Evolutionary conservation across 495 filamentous ascomycete genomes (phyloP), one percentile per base, ranked within the genome.

Genomic region (Cercophora newfieldiana): DNA sequence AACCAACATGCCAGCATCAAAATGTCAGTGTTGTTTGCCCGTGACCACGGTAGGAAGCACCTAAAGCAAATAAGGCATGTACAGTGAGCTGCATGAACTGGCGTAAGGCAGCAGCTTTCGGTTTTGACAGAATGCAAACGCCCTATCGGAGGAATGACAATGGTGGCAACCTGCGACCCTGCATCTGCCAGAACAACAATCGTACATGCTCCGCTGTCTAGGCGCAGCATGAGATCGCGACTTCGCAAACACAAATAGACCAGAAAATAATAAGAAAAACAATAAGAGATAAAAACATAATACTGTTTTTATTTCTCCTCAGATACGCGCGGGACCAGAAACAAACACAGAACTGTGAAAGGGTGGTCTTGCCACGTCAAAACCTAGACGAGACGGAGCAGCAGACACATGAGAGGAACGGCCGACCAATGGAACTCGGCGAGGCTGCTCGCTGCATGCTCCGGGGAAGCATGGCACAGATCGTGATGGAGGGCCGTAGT

Each of bases 91-190:
- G 24, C 24, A 26, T 53, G 24, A 19, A 12, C 50, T 26, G 24
- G 21, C 12, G 50, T 28, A 24, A 55, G 55, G 55, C 26, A 21
- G n/a, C 55, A 28, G 25, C 25, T 33, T 58, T 58, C 25, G 24
- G 19, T 28, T 33, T 21, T 12, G 29, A 58, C 14, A 7, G 2
- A 21, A 58, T 14, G 24, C 16, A 21, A 21, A 18, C 55, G 29
- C 55, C 58, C 58, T 60, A 60, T 60, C 58, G 58, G 58, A 60
- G 31, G 58, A 48, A 60, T 47, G 16, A 60, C 61, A 29, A 59
- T 59, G 63, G 63, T 66, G 21, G 47, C 26, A 61, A 18, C 28
- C 25, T 33, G 49, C 14, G 57, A 61, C 58, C 26, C 64, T 66
- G 28, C 28, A 14, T 44, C 37, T 44, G 37, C 37, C 37, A 44